A percentile compares a stretch with the other conserved stretches of the same genome.
phyloP scores from a whole-genome alignment of 179 eudicot genomes.

The Beta corolliflora region DNA sequence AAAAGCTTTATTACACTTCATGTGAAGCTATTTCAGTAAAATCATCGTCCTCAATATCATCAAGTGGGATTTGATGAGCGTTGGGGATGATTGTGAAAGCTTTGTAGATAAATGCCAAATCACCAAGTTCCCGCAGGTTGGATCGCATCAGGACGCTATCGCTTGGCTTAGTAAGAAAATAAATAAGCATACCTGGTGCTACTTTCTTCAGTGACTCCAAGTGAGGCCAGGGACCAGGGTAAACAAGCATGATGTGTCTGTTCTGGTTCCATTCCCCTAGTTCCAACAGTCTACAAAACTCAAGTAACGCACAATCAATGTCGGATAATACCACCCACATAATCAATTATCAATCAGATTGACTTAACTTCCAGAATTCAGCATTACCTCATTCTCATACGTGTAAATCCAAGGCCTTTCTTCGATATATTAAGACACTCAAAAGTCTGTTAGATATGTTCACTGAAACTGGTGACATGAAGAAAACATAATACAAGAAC shows the following conservation, averaged over 20 bases:
- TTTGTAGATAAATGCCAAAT: too few species aligned
- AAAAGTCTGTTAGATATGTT: background rate
- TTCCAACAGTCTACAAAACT: background rate
- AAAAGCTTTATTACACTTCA: too few species aligned
- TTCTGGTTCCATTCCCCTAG: slow-evolving; percentile 3
- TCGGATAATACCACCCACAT: background rate
- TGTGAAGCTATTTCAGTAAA: too few species aligned
- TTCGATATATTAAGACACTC: background rate
- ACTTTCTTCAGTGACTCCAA: background rate
- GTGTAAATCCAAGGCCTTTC: background rate
- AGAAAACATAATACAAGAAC: background rate
- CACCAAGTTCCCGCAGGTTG: too few species aligned
- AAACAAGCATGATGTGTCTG: background rate
- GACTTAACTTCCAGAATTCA: background rate
- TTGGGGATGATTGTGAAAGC: too few species aligned
- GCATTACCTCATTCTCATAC: background rate
- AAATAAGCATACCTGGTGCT: too few species aligned
- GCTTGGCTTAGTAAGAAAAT: too few species aligned
- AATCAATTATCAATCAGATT: background rate
- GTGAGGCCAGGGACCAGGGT: background rate
- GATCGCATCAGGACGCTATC: too few species aligned
- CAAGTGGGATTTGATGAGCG: too few species aligned
- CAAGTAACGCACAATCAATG: background rate
- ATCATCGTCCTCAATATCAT: too few species aligned
- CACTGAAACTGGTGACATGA: background rate